Percentiles rank a stretch among this genome's conserved stretches.
phyloP scores from a whole-genome alignment of 192 early-diverging fungal genomes.

The Podila horticola region DNA sequence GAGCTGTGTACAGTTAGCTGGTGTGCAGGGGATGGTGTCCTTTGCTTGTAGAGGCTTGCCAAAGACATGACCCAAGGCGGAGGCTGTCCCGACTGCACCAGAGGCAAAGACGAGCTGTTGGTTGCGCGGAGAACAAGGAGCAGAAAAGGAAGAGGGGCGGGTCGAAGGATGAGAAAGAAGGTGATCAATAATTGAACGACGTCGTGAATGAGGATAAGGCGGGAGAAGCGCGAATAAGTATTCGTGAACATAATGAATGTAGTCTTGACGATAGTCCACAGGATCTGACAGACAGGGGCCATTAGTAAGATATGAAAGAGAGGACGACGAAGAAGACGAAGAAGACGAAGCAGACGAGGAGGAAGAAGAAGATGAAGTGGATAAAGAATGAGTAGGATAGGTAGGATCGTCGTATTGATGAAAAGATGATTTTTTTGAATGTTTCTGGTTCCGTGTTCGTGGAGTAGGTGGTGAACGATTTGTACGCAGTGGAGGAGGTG shows the following conservation, averaged over 20 bases:
- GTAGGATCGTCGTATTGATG: no score
- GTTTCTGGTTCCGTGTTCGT: no score
- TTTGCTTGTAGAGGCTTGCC: slow-evolving; percentile 36
- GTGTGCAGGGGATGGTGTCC: slow-evolving; percentile 36
- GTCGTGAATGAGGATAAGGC: not conserved
- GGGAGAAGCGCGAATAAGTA: not conserved
- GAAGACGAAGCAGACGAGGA: not conserved
- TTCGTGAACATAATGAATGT: not conserved
- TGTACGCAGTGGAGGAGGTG: not conserved
- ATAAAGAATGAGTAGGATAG: not conserved
- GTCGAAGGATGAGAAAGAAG: not conserved
- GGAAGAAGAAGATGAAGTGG: not conserved
- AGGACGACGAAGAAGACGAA: not conserved
- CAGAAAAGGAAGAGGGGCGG: not conserved
- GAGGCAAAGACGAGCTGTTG: slow-evolving; percentile 48
- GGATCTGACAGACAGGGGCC: not conserved
- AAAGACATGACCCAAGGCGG: slow-evolving; percentile 41
- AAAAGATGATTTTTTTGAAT: no score
- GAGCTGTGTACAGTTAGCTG: slow-evolving; percentile 17
- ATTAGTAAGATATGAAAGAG: not conserved
- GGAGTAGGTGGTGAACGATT: no score
- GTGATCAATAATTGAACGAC: not conserved
- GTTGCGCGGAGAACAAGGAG: not conserved
- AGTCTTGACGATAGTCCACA: not conserved
- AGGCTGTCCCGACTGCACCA: slow-evolving; percentile 37